Base-by-base conservation (phyloP, 345 rosid genomes). In the Populus nigra region DNA sequence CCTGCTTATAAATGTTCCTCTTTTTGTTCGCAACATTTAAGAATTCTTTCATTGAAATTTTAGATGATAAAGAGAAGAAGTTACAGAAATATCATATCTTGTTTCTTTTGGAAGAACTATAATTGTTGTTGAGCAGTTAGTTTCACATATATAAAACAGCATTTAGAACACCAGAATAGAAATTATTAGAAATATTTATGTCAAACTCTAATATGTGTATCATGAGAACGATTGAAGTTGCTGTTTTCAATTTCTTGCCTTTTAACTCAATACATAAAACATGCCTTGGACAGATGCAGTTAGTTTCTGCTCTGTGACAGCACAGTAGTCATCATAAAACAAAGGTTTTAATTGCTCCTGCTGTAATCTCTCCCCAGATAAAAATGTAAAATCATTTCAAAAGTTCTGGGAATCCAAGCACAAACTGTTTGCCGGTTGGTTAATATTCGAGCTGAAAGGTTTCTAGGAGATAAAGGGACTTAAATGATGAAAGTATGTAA, bases 21-120 rank as follows among this genome's bases (percentile, higher is more conserved):
- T 76, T 85, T 83, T 79, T 27, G 62, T 20, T 59, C n/a, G 76
- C 67, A 74, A 78, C 73, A 71, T 70, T 80, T 85, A 76, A 81
- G 82, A 76, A 90, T 88, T 90, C 91, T 85, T 90, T 88, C 79
- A 85, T 86, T 86, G 86, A 84, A 80, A 82, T 80, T 65, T 80
- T 79, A 77, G 81, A 82, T 70, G 78, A 76, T 75, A 41, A 57
- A 27, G 31, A 77, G 33, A 47, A 65, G 69, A 82, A 75, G 33
- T 86, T 77, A 84, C 38, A 86, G 77, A 61, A 67, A 74, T 62
- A 67, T 53, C 25, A 38, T 79, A 71, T 73, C 25, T 39, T 65
- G 70, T 74, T 31, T 69, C 11, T 43, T 65, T 41, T 65, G 27
- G 75, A 69, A 68, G 84, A 78, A 76, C 74, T 41, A 23, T 22